Percentiles rank a stretch among this genome's conserved stretches.
Conservation (phyloP, 2,329 filamentous ascomycete genomes). For the Phialophora macrospora region DNA sequence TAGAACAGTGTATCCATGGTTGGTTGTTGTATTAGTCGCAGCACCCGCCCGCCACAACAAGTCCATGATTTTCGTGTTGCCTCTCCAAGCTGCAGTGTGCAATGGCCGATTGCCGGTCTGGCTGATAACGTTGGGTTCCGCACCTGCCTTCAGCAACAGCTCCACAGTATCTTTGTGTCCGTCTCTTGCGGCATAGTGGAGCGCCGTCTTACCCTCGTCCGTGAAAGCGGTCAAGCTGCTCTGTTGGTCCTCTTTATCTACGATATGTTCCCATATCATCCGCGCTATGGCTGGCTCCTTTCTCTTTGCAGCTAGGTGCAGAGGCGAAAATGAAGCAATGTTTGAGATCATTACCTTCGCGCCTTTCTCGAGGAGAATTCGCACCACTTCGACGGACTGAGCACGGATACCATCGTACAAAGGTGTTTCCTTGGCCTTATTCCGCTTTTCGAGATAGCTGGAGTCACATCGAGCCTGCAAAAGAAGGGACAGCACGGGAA, state of each 20-base stretch:
- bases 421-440: neutral
- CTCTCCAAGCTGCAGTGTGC: neutral
- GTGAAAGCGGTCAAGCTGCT: neutral
- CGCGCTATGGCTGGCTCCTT: neutral
- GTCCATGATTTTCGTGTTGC: constrained; percentile 1
- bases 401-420: neutral
- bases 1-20: neutral
- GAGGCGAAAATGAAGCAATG: neutral
- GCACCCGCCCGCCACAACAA: neutral
- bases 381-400: neutral
- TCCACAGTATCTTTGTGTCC: constrained; percentile 5
- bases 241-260: neutral
- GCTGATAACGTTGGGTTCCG: constrained; percentile 1
- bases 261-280: neutral
- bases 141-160: neutral
- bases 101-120: neutral
- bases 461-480: neutral
- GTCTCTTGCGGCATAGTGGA: neutral
- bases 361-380: neutral
- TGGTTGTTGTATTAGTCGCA: neutral
- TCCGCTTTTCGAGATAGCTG: neutral
- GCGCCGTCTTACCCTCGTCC: neutral
- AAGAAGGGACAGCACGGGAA: neutral
- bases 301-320: neutral
- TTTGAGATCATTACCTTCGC: neutral